Conservation (phyloP, 306 rosid species). For the Carpinus fangiana region DNA sequence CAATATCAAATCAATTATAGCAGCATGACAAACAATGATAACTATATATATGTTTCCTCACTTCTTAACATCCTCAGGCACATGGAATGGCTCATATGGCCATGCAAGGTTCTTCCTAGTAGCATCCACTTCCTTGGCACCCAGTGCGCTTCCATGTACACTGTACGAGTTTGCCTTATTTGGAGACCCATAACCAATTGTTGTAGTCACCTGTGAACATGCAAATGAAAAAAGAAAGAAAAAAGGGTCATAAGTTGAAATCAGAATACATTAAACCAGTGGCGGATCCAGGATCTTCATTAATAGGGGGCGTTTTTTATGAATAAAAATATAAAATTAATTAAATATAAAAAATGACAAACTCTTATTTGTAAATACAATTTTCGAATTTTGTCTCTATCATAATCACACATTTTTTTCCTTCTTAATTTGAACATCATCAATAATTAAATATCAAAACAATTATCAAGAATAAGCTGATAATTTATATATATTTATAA, state of each 20-base stretch:
- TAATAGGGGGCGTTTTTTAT: no score
- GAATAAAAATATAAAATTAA: no score
- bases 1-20: constrained; percentile 24
- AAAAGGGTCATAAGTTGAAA: neutral
- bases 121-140: constrained; percentile 98
- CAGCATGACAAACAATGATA: neutral
- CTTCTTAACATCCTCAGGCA: constrained; percentile 93
- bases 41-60: constrained; percentile 28
- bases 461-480: no score
- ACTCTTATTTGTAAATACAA: no score
- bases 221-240: constrained; percentile 8
- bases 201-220: constrained; percentile 81
- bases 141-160: constrained; percentile 96
- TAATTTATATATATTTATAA: no score
- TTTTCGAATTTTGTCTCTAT: no score
- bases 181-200: constrained; percentile 98
- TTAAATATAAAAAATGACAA: no score
- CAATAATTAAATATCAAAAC: no score
- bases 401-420: no score
- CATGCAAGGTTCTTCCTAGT: constrained; percentile 93
- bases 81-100: constrained; percentile 97
- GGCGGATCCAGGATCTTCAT: no score
- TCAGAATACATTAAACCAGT: constrained; percentile 1
- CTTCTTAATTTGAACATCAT: no score
- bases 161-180: constrained; percentile 97